These are phyloP conservation scores for Rhizophlyctis rosea DNA, from an alignment of 192 early-diverging fungal genomes.

Conservation along the genomic window DNA sequence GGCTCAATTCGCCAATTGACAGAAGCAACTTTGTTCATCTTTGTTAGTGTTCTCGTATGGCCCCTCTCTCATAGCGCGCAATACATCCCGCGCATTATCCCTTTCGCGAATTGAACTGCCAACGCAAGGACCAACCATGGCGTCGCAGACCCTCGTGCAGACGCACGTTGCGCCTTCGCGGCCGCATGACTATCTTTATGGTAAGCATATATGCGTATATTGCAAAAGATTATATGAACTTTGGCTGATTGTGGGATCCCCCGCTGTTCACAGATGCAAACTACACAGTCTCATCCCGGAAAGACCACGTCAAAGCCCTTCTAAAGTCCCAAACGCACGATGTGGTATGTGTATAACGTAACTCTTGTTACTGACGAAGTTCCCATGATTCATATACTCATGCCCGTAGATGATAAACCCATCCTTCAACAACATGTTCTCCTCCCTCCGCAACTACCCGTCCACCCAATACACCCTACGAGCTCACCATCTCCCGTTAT, in stretches of 20 bases:
- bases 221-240: not conserved
- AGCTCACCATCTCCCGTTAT: conserved; percentile 24
- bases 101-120: too few species aligned
- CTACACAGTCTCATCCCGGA: conserved; percentile 52
- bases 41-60: too few species aligned
- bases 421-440: conserved; percentile 58
- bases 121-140: too few species aligned
- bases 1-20: too few species aligned
- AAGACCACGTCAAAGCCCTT: conserved; percentile 51
- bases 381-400: conserved; percentile 11
- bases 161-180: conserved; percentile 39
- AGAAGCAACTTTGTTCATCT: too few species aligned
- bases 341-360: conserved; percentile 34
- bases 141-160: too few species aligned
- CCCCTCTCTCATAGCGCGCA: too few species aligned
- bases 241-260: not conserved
- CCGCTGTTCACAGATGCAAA: conserved; percentile 38
- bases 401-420: conserved; percentile 48
- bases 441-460: conserved; percentile 44
- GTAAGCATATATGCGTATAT: conserved; percentile 19
- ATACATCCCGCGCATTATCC: too few species aligned
- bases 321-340: conserved; percentile 41
- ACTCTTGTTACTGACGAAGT: not conserved
- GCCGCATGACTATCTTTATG: conserved; percentile 60
- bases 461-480: conserved; percentile 33